These are phyloP conservation scores for Talaromyces sp. DNA, from an alignment of 2,329 filamentous ascomycete species.

Conservation along the genomic window DNA sequence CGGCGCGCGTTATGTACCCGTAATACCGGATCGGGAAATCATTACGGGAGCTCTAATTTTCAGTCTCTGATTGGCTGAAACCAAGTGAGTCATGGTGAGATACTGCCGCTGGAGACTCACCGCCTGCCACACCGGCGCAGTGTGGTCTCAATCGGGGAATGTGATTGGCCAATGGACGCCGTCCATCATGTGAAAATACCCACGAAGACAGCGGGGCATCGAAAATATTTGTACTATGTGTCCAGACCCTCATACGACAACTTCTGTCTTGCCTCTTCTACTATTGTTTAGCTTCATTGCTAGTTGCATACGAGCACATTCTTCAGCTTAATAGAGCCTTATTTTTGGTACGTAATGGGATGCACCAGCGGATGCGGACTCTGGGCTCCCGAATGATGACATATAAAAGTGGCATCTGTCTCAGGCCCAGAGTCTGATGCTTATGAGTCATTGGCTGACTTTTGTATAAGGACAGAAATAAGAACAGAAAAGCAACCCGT, in stretches of 20 bases:
- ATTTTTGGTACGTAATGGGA: neutral
- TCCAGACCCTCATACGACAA: neutral
- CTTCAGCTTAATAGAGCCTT: neutral
- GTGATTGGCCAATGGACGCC: slow-evolving; percentile 13
- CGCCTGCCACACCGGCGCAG: slow-evolving; percentile 7
- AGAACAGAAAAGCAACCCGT: neutral
- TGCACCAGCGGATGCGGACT: slow-evolving; percentile 5
- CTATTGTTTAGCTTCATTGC: neutral
- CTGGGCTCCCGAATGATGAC: neutral
- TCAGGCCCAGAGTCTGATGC: neutral
- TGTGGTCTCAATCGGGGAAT: neutral
- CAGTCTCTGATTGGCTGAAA: neutral
- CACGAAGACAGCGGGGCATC: slow-evolving; percentile 6
- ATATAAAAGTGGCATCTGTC: neutral
- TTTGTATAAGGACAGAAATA: neutral
- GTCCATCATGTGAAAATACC: slow-evolving; percentile 4
- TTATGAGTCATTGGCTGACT: neutral
- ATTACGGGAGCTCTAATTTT: neutral
- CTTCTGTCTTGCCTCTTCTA: neutral
- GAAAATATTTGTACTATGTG: slow-evolving; percentile 1
- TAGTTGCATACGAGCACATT: neutral
- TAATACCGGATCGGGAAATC: neutral
- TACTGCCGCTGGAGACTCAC: slow-evolving; percentile 6
- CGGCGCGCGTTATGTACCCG: neutral
- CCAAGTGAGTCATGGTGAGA: neutral